Conservation (phyloP, 331 rosid genomes). For the Rosa hybrid region DNA sequence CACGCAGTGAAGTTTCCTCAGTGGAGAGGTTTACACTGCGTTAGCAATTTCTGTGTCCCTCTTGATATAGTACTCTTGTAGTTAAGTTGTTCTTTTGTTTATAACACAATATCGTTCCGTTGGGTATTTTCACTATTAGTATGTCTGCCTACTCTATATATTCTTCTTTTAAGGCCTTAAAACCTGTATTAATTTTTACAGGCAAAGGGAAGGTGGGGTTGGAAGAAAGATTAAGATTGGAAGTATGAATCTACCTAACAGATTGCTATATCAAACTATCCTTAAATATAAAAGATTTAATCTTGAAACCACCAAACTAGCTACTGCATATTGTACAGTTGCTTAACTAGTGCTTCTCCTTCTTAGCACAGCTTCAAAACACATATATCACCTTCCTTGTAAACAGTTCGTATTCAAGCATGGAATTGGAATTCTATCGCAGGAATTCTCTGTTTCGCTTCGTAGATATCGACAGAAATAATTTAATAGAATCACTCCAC, state of each 20-base stretch:
- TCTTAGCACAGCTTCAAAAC: background rate
- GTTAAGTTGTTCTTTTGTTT: too few relatives aligned
- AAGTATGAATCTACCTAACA: constrained; percentile 15
- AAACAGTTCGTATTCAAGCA: background rate
- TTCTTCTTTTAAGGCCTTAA: background rate
- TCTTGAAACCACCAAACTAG: background rate
- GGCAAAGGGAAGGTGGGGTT: constrained; percentile 9
- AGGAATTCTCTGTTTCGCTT: constrained; percentile 41
- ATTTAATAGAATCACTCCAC: constrained; percentile 33
- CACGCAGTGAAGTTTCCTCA: too few relatives aligned
- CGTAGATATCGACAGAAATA: constrained; percentile 37
- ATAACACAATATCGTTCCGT: too few relatives aligned
- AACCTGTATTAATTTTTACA: background rate
- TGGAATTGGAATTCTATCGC: constrained; percentile 55
- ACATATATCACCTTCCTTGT: background rate
- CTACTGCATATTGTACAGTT: background rate
- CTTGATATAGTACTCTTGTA: too few relatives aligned
- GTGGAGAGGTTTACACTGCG: too few relatives aligned
- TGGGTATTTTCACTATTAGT: too few relatives aligned
- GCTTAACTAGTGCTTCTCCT: background rate
- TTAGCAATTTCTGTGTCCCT: too few relatives aligned
- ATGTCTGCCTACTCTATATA: background rate
- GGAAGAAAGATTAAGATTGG: background rate
- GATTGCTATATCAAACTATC: background rate
- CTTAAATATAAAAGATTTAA: background rate